Conservation (phyloP, 306 rosid genomes). For the Cucurbita ficifolia region DNA sequence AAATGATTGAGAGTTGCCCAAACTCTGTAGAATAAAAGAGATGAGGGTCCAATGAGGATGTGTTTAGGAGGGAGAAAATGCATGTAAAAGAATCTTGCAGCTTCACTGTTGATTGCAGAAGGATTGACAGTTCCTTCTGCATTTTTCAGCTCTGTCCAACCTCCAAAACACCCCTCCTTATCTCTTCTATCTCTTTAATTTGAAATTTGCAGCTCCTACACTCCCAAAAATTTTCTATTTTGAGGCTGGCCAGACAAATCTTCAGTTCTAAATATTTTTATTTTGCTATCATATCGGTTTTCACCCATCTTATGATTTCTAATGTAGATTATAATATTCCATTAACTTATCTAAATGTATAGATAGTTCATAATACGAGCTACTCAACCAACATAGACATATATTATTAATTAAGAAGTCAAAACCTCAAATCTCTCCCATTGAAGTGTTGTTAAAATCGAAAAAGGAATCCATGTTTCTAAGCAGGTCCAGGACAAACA, state of each 20-base stretch:
- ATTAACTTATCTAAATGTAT: background rate
- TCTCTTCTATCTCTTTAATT: background rate
- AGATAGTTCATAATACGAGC: background rate
- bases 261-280: background rate
- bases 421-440: too few species aligned
- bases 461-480: background rate
- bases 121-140: background rate
- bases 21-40: background rate
- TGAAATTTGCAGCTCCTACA: background rate
- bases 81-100: conserved; percentile 3
- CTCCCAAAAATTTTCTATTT: background rate
- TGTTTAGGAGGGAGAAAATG: background rate
- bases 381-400: background rate
- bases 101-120: conserved; percentile 2
- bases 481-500: background rate
- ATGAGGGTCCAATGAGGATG: background rate
- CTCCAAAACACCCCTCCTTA: background rate
- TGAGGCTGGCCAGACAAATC: background rate
- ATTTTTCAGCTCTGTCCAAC: background rate
- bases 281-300: background rate
- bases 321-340: background rate
- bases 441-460: too few species aligned
- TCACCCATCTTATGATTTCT: background rate
- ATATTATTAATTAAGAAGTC: too few species aligned
- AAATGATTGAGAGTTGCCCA: background rate